phyloP scores from a whole-genome alignment of 306 rosid species.

The Amphicarpaea edgeworthii region DNA sequence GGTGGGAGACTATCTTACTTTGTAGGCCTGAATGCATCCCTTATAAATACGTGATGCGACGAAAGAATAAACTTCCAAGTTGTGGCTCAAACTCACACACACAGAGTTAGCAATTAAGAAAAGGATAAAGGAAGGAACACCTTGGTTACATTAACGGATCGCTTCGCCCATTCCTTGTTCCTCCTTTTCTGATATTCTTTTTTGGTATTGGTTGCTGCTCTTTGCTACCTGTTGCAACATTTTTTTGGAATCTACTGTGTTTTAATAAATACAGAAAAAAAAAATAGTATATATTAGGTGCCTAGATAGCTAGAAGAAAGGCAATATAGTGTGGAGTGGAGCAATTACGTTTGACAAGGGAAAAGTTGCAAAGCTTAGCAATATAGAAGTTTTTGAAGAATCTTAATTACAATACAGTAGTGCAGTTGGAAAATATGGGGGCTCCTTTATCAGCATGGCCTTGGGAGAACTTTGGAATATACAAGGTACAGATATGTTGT shows the following conservation, averaged over 20 bases:
- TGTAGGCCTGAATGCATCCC: not conserved
- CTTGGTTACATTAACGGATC: constrained; percentile 2
- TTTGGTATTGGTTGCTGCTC: constrained; percentile 1
- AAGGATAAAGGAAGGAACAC: constrained; percentile 2
- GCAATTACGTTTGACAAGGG: not conserved
- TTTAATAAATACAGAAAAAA: not conserved
- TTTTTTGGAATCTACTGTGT: not conserved
- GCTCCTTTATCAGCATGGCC: constrained; percentile 87
- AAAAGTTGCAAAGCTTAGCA: not conserved
- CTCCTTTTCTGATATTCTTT: constrained; percentile 35
- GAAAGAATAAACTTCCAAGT: not conserved
- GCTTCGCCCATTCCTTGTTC: not conserved
- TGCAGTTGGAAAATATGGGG: constrained; percentile 58
- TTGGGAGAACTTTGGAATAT: constrained; percentile 78
- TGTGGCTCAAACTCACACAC: not conserved
- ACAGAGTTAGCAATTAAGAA: not conserved
- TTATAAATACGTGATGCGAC: constrained; percentile 35
- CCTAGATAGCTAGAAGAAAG: not conserved
- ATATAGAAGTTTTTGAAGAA: not conserved
- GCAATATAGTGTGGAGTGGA: not conserved
- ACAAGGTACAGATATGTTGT: constrained; percentile 62
- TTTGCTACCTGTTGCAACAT: not conserved
- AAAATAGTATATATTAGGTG: not conserved
- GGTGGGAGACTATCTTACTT: constrained; percentile 26
- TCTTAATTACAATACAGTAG: not conserved